These are phyloP conservation scores for Berberis vulgaris DNA, from an alignment of 164 flowering plant species.

Conservation along the genomic window DNA sequence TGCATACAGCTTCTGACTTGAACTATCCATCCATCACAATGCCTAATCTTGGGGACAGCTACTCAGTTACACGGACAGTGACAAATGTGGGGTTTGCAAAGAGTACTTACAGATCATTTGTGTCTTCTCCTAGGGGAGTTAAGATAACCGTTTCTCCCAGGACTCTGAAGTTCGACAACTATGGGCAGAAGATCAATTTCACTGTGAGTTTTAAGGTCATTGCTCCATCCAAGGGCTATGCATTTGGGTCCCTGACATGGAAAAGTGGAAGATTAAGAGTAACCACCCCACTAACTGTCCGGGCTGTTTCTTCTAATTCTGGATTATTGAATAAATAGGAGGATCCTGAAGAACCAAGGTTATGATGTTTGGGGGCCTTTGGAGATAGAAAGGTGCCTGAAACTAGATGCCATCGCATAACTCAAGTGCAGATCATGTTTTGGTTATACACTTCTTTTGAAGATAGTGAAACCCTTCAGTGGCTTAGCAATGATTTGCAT, in stretches of 20 bases:
- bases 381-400: neutral
- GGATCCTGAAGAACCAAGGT: neutral
- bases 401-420: slow-evolving; percentile 24
- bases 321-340: slow-evolving; percentile 3
- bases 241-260: slow-evolving; percentile 63
- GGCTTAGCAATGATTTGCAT: too few species aligned
- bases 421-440: slow-evolving; percentile 14
- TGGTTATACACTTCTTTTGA: too few species aligned
- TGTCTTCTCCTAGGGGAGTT: slow-evolving; percentile 45
- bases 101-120: slow-evolving; percentile 40
- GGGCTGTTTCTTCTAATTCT: slow-evolving; percentile 19
- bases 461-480: too few species aligned
- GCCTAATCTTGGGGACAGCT: slow-evolving; percentile 34
- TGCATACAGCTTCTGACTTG: slow-evolving; percentile 30
- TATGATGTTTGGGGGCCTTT: neutral
- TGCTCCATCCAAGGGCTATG: slow-evolving; percentile 42
- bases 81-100: slow-evolving; percentile 54
- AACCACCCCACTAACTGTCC: slow-evolving; percentile 49
- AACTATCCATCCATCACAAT: slow-evolving; percentile 75
- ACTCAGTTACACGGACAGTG: slow-evolving; percentile 46
- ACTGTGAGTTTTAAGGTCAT: slow-evolving; percentile 46
- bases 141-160: slow-evolving; percentile 49
- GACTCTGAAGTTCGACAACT: slow-evolving; percentile 30
- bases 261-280: slow-evolving; percentile 34
- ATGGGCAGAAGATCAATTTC: slow-evolving; percentile 48